Base-by-base conservation (phyloP, 78 protist genomes). In the Chrysochromulina parva region DNA sequence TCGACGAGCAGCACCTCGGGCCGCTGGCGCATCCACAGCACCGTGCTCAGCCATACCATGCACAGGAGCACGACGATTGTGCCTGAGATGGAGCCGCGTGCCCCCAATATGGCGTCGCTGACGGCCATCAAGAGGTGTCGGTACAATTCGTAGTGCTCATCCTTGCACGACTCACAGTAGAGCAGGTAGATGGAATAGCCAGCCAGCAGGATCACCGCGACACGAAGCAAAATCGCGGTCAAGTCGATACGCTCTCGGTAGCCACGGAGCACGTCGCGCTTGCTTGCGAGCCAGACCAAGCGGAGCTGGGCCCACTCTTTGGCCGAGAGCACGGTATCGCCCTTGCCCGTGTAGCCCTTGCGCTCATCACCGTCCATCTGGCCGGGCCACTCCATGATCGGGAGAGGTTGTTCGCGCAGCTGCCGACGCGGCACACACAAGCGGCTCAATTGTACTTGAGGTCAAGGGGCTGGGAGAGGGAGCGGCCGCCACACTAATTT, bases 131-230 rank as follows among this genome's bases (percentile, higher is more conserved):
- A 3, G 26, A 69, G 48, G 26, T 16, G 50, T 3, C n/a, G 16
- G 38, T 6, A 2, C 10, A 14, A 28, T 10, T 3, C 20, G 53
- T 5, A n/a, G 50, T 69, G 28, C 48, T 69, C 78, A 5, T 5
- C 78, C 50, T 69, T 69, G 78, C 78, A 69, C 14, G 78, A 69
- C 78, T 69, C 78, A 50, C 78, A 69, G n/a, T 4, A 69, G 13
- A 17, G n/a, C 16, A 69, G 78, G 78, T 69, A 69, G 52, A 28
- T 10, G 24, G 78, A 5, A 13, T 69, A 69, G 38, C 16, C 50
- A 13, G 13, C 14, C 10, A 69, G 78, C 38, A 28, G 16, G 48
- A 28, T 3, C 26, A 69, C 7, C 50, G 78, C 6, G 14, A 38
- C 9, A 16, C 50, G 38, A 28, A 69, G 3, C 78, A 69, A 3